A percentile compares a stretch with the other conserved stretches of the same genome.
phyloP scores from a whole-genome alignment of 305 asterid species.

The Solanum hybrid region DNA sequence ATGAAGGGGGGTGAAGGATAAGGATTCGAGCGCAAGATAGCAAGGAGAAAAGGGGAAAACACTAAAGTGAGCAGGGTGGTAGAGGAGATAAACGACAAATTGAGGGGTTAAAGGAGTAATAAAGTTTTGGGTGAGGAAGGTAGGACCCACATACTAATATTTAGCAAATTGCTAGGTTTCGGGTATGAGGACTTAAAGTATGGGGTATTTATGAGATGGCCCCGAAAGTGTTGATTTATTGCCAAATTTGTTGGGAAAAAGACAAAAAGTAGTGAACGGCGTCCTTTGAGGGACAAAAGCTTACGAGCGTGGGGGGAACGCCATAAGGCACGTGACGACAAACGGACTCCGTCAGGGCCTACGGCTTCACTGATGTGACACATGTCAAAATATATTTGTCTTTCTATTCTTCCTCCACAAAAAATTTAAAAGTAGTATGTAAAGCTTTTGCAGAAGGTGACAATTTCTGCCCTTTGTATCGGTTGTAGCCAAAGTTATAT shows the following conservation, averaged over 20 bases:
- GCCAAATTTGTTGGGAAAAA: background rate
- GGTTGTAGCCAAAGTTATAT: background rate
- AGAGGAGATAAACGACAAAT: constrained; percentile 5
- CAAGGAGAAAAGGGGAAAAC: background rate
- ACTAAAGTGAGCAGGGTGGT: background rate
- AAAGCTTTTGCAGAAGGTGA: background rate
- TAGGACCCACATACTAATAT: background rate
- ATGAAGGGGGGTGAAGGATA: constrained; percentile 1
- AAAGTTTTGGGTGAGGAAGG: background rate
- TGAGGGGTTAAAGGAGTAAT: constrained; percentile 6
- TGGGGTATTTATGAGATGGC: background rate
- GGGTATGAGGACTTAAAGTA: background rate
- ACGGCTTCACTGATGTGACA: background rate
- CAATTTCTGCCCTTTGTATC: background rate
- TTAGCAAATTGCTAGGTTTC: background rate
- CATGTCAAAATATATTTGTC: background rate
- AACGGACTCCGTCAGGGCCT: constrained; percentile 11
- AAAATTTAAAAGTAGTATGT: too few species aligned
- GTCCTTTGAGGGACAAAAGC: background rate
- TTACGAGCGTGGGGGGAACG: constrained; percentile 7
- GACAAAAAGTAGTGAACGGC: background rate
- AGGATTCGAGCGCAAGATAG: constrained; percentile 4
- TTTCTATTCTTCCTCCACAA: background rate
- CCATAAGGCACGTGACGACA: constrained; percentile 7
- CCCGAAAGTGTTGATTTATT: background rate